phyloP scores from a whole-genome alignment of 2,329 filamentous ascomycete genomes.

The Gliomastix tumulicola region DNA sequence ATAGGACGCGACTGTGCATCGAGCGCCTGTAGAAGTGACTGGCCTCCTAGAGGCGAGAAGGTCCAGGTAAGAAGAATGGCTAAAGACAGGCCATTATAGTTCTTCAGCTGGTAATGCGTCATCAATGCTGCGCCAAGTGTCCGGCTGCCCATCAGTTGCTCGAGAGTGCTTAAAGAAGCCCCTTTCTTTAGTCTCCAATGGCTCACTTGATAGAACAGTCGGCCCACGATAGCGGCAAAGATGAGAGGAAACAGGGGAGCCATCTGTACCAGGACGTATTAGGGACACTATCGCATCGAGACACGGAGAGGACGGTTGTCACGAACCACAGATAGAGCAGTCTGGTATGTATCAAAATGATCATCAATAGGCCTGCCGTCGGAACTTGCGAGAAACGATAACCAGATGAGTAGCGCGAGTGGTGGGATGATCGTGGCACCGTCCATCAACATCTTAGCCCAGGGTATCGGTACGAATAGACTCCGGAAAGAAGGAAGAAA shows the following conservation, averaged over 20 bases:
- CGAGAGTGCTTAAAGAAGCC: conserved; percentile 1
- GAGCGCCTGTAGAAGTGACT: not conserved
- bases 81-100: not conserved
- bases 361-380: too few species aligned
- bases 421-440: too few species aligned
- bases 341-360: too few species aligned
- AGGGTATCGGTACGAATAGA: too few species aligned
- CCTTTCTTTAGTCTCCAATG: conserved; percentile 7
- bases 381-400: too few species aligned
- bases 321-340: too few species aligned
- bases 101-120: conserved; percentile 3
- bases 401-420: too few species aligned
- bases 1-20: not conserved
- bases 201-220: conserved; percentile 4
- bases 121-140: conserved; percentile 5
- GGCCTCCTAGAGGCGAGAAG: not conserved
- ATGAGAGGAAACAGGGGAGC: conserved; percentile 1
- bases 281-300: too few species aligned
- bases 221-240: conserved; percentile 7
- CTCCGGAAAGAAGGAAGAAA: too few species aligned
- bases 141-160: conserved; percentile 7
- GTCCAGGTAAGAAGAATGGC: not conserved
- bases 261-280: too few species aligned
- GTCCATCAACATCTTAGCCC: too few species aligned
- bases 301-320: too few species aligned